Evolutionary conservation across 371 early-diverging fungal genomes (phyloP).

Genomic region (Mucor irregularis): DNA sequence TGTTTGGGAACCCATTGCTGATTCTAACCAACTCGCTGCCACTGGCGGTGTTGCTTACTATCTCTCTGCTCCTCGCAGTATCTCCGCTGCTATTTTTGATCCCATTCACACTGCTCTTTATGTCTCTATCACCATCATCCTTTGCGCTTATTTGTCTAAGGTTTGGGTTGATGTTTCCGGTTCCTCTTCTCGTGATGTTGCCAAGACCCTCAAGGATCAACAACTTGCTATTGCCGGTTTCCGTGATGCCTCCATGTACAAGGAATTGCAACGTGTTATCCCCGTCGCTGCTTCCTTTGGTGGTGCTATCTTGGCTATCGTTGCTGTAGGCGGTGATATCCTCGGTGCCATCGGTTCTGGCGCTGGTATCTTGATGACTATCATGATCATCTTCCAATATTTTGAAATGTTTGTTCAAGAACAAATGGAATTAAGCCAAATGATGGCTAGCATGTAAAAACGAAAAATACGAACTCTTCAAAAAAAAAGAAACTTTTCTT

Average conservation of each 20-base stretch:
- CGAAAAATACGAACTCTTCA: background rate
- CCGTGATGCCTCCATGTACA: slow-evolving; percentile 96
- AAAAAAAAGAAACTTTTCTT: background rate
- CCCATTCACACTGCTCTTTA: slow-evolving; percentile 98
- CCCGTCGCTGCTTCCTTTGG: slow-evolving; percentile 96
- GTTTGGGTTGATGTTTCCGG: slow-evolving; percentile 99
- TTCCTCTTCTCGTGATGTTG: slow-evolving; percentile 97
- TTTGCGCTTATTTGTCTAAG: slow-evolving; percentile 96
- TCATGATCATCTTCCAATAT: slow-evolving; percentile 99
- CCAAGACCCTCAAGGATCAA: slow-evolving; percentile 97
- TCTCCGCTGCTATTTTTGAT: slow-evolving; percentile 81
- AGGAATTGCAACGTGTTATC: slow-evolving; percentile 98
- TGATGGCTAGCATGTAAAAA: slow-evolving; percentile 54
- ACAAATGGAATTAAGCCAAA: slow-evolving; percentile 75
- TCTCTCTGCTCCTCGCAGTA: slow-evolving; percentile 93
- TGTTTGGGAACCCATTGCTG: slow-evolving; percentile 90
- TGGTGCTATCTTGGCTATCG: slow-evolving; percentile 94
- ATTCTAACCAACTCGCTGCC: slow-evolving; percentile 90
- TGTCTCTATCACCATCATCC: slow-evolving; percentile 87
- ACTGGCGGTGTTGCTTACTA: slow-evolving; percentile 97
- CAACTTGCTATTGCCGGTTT: slow-evolving; percentile 97
- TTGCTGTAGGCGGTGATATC: slow-evolving; percentile 96
- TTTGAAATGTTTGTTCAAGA: slow-evolving; percentile 98
- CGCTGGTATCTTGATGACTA: slow-evolving; percentile 98
- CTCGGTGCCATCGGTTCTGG: slow-evolving; percentile 97